Percentiles rank a stretch among this genome's conserved stretches.
Evolutionary conservation across 2,329 filamentous ascomycete species (phyloP).

Genomic region (Huntiella bhutanensis): DNA sequence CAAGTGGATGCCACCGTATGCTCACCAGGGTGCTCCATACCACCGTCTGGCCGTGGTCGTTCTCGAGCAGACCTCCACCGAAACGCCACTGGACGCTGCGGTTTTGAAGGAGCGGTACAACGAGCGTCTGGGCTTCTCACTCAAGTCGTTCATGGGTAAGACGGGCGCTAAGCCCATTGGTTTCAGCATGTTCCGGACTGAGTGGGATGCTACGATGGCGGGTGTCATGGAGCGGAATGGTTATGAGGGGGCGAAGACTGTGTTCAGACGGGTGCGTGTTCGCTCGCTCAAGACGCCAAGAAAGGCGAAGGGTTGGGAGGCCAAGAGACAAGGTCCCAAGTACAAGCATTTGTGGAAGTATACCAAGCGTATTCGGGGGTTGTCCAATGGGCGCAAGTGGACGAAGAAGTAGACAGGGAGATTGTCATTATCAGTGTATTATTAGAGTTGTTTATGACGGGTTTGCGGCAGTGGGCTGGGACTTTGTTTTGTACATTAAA

Average conservation of each 20-base stretch:
- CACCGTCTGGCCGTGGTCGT: conserved; percentile 74
- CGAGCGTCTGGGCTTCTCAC: conserved; percentile 47
- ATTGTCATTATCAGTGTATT: background rate
- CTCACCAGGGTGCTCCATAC: conserved; percentile 79
- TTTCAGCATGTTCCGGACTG: conserved; percentile 68
- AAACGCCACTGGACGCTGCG: conserved; percentile 34
- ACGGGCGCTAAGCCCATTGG: conserved; percentile 56
- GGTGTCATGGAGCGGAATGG: conserved; percentile 67
- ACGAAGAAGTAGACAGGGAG: conserved; percentile 17
- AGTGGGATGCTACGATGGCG: conserved; percentile 80
- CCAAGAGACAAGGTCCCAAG: conserved; percentile 45
- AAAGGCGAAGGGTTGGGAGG: conserved; percentile 46
- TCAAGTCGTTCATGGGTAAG: conserved; percentile 56
- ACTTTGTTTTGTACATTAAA: conserved; percentile 10
- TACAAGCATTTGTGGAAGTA: conserved; percentile 47
- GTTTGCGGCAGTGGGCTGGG: background rate
- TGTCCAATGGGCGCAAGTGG: conserved; percentile 25
- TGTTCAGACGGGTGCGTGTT: conserved; percentile 66
- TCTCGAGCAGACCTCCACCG: conserved; percentile 53
- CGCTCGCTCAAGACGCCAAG: conserved; percentile 44
- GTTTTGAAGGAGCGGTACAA: conserved; percentile 34
- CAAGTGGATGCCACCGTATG: conserved; percentile 71
- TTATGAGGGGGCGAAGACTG: conserved; percentile 57
- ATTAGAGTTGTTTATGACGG: background rate
- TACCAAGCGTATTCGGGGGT: conserved; percentile 35